Conservation (phyloP, 495 filamentous ascomycete species). For the Cudoniella acicularis region DNA sequence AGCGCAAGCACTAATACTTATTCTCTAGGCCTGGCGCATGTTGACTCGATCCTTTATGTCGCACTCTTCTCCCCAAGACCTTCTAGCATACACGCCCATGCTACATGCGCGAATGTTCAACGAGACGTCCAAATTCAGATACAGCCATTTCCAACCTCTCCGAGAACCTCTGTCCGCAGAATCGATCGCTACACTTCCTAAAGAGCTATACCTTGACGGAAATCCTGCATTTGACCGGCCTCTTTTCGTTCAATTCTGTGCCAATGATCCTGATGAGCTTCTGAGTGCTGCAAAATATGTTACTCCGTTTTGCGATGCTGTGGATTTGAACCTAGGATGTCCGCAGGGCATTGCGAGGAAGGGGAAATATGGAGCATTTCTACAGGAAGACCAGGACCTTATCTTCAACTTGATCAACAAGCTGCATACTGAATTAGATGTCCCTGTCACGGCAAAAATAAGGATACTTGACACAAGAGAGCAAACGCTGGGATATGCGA, state of each 20-base stretch:
- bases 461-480: constrained; percentile 84
- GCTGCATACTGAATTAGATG: constrained; percentile 59
- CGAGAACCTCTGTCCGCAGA: constrained; percentile 18
- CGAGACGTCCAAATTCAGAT: constrained; percentile 70
- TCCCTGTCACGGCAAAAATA: constrained; percentile 95
- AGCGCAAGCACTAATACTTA: constrained; percentile 15
- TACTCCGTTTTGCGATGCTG: constrained; percentile 83
- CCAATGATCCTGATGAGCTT: constrained; percentile 78
- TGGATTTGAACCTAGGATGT: constrained; percentile 97
- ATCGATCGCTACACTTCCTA: constrained; percentile 6
- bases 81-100: constrained; percentile 92
- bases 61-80: constrained; percentile 46
- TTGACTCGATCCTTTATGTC: constrained; percentile 87
- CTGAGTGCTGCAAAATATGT: constrained; percentile 72
- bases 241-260: constrained; percentile 94
- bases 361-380: constrained; percentile 88
- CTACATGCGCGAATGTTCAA: constrained; percentile 83
- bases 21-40: constrained; percentile 82
- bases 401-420: constrained; percentile 75
- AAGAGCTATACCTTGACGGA: constrained; percentile 68
- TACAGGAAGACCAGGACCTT: constrained; percentile 88
- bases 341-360: constrained; percentile 90
- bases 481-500: constrained; percentile 82
- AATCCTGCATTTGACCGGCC: constrained; percentile 79
- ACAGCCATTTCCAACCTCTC: constrained; percentile 70